A percentile compares a stretch with the other conserved stretches of the same genome.
Conservation (phyloP, 2,329 filamentous ascomycete species). For the Monilinia fructigena region DNA sequence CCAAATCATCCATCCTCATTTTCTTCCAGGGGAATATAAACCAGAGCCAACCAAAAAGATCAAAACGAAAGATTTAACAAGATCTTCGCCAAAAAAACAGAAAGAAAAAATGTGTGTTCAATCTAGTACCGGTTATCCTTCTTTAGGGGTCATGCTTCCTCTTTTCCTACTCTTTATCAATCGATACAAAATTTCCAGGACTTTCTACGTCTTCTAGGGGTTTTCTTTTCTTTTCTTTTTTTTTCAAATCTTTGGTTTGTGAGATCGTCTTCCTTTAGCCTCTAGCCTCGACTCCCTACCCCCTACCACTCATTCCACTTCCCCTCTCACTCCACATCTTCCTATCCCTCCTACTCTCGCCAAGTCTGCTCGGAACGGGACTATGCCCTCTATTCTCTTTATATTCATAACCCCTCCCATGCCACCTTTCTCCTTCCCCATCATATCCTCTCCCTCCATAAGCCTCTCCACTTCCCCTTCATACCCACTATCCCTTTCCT, state of each 20-base stretch:
- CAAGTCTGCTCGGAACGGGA: constrained; percentile 14
- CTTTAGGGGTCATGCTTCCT: no score
- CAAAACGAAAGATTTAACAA: background rate
- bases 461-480: constrained; percentile 2
- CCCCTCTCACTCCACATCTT: constrained; percentile 17
- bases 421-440: background rate
- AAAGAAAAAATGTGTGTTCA: no score
- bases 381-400: constrained; percentile 17
- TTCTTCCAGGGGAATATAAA: constrained; percentile 8
- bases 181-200: no score
- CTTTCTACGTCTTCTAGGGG: no score
- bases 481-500: constrained; percentile 13
- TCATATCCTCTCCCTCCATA: constrained; percentile 2
- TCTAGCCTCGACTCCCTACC: background rate
- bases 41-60: background rate
- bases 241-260: no score
- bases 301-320: background rate
- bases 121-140: no score
- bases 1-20: background rate
- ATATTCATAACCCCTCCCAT: constrained; percentile 22
- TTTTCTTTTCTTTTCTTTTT: no score
- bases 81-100: no score
- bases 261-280: no score
- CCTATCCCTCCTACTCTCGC: constrained; percentile 21
- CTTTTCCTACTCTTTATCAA: no score